Evolutionary conservation across 2,329 filamentous ascomycete species (phyloP), one percentile per base, ranked within the genome.

Genomic region (Aspergillus alliaceus): DNA sequence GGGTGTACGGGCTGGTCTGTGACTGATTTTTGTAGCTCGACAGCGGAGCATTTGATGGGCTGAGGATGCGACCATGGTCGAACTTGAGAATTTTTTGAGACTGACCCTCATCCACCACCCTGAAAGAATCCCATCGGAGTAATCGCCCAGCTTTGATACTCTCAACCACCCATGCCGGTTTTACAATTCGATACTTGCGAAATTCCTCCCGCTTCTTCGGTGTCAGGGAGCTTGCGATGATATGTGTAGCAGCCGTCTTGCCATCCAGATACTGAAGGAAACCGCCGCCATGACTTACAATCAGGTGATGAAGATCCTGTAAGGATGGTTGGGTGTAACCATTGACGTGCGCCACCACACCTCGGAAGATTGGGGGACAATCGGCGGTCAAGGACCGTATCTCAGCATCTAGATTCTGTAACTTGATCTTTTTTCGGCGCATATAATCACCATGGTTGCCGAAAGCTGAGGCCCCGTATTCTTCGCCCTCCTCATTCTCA

Each of bases 271-370:
- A 98, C 72, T 99, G 95, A 59, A 97, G 83, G 66, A 96, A 98
- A 0, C 90, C 90, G 31, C 93, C 96, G n/a, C 95, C 95, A 84
- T 98, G 87, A 65, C 89, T 86, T 18, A 99, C 93, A 55, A 99
- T 89, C 59, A 96, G 83, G 53, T 82, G 86, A 77, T 96, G 93
- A 18, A 99, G 84, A 80, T 96, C 86, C 65, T 92, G 93, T 53
- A 97, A 80, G 1, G 93, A 91, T 1, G 95, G 95, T 67, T 98
- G 93, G 0, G 95, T 99, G 71, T 98, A 99, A 49, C 95, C 95
- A 66, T 93, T 96, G 24, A 99, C 89, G 75, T 97, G 91, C 9
- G 89, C 91, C 12, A 96, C 92, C 8, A 98, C 83, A 0, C 91
- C 92, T 64, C 89, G 91, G 80, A 99, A 99, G 52, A 99, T 91